Conservation (phyloP, 2,329 filamentous ascomycete species). For the Aspergillus fijiensis region DNA sequence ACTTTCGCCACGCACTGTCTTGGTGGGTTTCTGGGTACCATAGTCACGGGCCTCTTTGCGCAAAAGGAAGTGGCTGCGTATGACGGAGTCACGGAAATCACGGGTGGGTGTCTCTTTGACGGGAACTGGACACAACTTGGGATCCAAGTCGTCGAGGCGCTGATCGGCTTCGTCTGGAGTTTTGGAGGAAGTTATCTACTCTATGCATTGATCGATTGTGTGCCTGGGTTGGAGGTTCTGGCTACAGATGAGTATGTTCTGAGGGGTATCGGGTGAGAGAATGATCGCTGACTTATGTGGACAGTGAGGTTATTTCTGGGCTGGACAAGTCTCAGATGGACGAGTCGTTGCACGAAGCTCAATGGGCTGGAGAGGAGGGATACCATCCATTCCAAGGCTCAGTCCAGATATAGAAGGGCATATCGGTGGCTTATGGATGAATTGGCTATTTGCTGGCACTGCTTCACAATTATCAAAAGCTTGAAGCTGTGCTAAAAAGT, state of each 20-base stretch:
- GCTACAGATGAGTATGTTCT: conserved; percentile 52
- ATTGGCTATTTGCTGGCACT: too few relatives aligned
- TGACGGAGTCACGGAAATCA: conserved; percentile 48
- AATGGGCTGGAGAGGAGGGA: conserved; percentile 32
- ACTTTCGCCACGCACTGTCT: conserved; percentile 57
- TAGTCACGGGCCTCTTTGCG: conserved; percentile 54
- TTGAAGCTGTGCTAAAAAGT: too few relatives aligned
- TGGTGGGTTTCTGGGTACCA: conserved; percentile 52
- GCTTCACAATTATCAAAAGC: too few relatives aligned
- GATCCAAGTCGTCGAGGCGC: conserved; percentile 52
- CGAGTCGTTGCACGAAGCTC: conserved; percentile 46
- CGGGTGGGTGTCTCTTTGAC: conserved; percentile 55
- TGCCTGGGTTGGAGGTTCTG: conserved; percentile 54
- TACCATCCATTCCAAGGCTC: conserved; percentile 23
- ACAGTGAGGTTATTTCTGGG: conserved; percentile 46
- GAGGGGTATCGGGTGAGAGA: neutral
- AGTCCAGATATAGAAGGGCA: conserved; percentile 8
- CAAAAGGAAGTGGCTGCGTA: conserved; percentile 54
- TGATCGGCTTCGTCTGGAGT: conserved; percentile 53
- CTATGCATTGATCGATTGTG: conserved; percentile 53
- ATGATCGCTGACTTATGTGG: neutral
- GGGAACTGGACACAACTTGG: conserved; percentile 52
- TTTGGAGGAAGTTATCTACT: conserved; percentile 52
- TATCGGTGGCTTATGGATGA: neutral
- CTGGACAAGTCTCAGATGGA: conserved; percentile 54